Evolutionary conservation across 2,329 filamentous ascomycete genomes (phyloP).

Genomic region (Alternaria triticimaculans): DNA sequence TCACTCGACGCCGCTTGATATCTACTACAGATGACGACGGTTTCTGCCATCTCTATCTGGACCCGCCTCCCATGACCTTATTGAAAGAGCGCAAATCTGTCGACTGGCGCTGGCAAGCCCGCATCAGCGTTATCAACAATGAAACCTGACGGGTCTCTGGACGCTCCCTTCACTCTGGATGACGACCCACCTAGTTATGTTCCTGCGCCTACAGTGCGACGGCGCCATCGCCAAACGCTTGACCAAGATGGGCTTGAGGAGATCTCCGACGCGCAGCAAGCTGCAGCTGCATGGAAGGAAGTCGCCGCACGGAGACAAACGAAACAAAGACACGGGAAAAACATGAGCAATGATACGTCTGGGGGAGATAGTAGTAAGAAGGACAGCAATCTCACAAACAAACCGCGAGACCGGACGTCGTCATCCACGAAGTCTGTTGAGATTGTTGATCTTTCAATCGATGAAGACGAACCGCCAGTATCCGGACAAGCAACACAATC

Average conservation of each 20-base stretch:
- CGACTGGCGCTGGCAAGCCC: neutral
- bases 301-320: neutral
- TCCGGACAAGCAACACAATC: neutral
- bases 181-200: neutral
- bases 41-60: neutral
- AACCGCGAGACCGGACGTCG: neutral
- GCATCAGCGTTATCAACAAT: neutral
- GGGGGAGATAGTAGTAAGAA: neutral
- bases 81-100: neutral
- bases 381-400: neutral
- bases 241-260: conserved; percentile 11
- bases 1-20: neutral
- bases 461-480: conserved; percentile 1
- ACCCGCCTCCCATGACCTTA: neutral
- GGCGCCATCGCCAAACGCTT: conserved; percentile 2
- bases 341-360: neutral
- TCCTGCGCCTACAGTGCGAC: neutral
- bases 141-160: conserved; percentile 7
- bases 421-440: neutral
- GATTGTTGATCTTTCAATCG: conserved; percentile 3
- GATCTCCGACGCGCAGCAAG: conserved; percentile 1
- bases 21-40: neutral
- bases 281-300: conserved; percentile 3
- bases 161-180: conserved; percentile 8
- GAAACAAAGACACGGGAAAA: neutral